A percentile compares a stretch with the other conserved stretches of the same genome.
These are phyloP conservation scores for Penicillium ochrochloron DNA, from an alignment of 495 filamentous ascomycete species.

Conservation along the genomic window DNA sequence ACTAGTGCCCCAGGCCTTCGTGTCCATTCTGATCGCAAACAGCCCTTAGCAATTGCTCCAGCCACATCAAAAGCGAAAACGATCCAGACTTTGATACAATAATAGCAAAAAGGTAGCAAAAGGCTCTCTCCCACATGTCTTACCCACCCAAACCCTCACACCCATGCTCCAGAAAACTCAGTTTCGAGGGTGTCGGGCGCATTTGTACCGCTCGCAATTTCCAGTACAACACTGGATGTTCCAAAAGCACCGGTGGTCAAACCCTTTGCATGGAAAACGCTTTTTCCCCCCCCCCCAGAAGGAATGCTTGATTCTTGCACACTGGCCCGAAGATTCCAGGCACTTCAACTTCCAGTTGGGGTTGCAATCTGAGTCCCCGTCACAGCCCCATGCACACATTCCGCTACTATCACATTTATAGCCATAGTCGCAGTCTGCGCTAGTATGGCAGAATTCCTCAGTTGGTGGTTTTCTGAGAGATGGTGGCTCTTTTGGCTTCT, in stretches of 20 bases:
- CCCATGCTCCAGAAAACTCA: not conserved
- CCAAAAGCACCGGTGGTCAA: not conserved
- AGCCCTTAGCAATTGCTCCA: not conserved
- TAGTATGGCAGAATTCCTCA: not conserved
- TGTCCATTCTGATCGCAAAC: not conserved
- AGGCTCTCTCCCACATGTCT: not conserved
- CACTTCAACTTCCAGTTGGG: no score
- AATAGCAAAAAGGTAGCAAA: not conserved
- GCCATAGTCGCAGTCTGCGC: not conserved
- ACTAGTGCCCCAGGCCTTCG: not conserved
- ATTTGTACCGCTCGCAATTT: not conserved
- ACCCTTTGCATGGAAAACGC: not conserved
- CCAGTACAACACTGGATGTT: not conserved
- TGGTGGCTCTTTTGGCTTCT: not conserved
- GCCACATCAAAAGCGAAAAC: not conserved
- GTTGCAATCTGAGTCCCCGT: not conserved
- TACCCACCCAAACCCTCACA: not conserved
- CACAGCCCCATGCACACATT: not conserved
- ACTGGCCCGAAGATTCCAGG: no score
- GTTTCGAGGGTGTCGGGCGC: not conserved
- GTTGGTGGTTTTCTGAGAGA: not conserved
- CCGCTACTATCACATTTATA: not conserved
- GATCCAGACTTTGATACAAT: not conserved
- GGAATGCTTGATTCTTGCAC: not conserved
- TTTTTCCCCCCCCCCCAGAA: not conserved